Evolutionary conservation across 371 early-diverging fungal species (phyloP).

Genomic region (Rhizopus microsporus): DNA sequence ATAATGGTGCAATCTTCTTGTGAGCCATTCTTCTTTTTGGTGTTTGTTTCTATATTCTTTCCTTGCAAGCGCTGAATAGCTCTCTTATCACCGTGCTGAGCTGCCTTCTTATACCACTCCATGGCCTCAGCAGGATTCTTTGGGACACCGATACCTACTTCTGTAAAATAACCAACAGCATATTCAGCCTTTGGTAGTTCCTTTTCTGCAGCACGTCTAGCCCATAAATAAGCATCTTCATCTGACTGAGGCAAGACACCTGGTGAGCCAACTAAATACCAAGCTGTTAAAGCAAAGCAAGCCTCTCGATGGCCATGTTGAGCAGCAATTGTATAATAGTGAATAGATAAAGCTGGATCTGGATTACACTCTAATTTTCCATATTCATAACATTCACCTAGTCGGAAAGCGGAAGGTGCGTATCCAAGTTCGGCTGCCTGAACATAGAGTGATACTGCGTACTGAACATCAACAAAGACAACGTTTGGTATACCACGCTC

Average conservation of each 20-base stretch:
- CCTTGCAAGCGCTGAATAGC: constrained; percentile 67
- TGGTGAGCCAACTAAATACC: constrained; percentile 86
- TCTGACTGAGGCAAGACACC: constrained; percentile 83
- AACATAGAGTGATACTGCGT: constrained; percentile 70
- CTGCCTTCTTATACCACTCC: constrained; percentile 83
- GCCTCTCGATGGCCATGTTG: constrained; percentile 91
- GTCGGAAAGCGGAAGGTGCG: constrained; percentile 72
- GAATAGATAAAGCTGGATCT: constrained; percentile 70
- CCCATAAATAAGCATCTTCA: constrained; percentile 88
- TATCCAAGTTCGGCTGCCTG: constrained; percentile 81
- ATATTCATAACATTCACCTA: constrained; percentile 83
- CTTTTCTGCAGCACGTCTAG: constrained; percentile 83
- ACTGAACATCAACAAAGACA: constrained; percentile 73
- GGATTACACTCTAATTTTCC: constrained; percentile 68
- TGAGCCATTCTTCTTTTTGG: constrained; percentile 43
- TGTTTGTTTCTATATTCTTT: constrained; percentile 35
- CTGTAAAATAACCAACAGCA: constrained; percentile 85
- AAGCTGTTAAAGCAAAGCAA: constrained; percentile 85
- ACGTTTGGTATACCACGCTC: constrained; percentile 72
- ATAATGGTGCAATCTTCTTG: constrained; percentile 53
- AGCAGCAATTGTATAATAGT: constrained; percentile 80
- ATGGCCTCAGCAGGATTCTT: constrained; percentile 71
- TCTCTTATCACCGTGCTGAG: constrained; percentile 80
- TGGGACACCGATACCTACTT: constrained; percentile 77
- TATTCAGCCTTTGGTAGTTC: constrained; percentile 87